Evolutionary conservation across 1,139 yeast species (phyloP).

Genomic region (Hansenula sp.): DNA sequence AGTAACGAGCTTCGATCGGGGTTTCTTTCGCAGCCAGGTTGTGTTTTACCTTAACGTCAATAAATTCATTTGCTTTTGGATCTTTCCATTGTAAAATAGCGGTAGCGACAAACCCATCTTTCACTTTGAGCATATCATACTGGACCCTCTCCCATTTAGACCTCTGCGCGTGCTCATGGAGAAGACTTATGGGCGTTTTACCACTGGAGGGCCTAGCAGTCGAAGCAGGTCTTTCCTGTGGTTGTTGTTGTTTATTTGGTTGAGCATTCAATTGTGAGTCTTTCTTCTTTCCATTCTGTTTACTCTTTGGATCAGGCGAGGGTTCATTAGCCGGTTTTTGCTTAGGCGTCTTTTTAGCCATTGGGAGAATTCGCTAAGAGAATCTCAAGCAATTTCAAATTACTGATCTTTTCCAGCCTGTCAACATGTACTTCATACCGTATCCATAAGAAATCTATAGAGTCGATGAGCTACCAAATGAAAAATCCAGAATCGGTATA

Average conservation of each 20-base stretch:
- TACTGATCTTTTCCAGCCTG: too few species aligned
- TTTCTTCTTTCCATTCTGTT: constrained; percentile 8
- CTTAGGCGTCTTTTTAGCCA: constrained; percentile 7
- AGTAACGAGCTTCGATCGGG: constrained; percentile 84
- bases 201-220: constrained; percentile 74
- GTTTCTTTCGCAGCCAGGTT: constrained; percentile 45
- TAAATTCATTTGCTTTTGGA: constrained; percentile 72
- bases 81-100: constrained; percentile 67
- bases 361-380: constrained; percentile 1
- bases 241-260: constrained; percentile 7
- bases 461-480: too few species aligned
- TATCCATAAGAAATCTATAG: too few species aligned
- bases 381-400: not conserved
- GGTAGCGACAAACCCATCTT: constrained; percentile 57
- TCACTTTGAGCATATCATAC: constrained; percentile 58
- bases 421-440: too few species aligned
- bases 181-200: constrained; percentile 79
- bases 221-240: constrained; percentile 38
- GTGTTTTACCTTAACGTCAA: constrained; percentile 49
- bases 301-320: not conserved
- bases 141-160: constrained; percentile 86
- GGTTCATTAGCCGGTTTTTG: constrained; percentile 1
- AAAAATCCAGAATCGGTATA: too few species aligned
- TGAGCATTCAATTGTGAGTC: constrained; percentile 17
- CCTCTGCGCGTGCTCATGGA: constrained; percentile 86